Percentiles rank a stretch among this genome's conserved stretches.
Conservation (phyloP, 257 asterid genomes). For the Solanum lycopersicoides region DNA sequence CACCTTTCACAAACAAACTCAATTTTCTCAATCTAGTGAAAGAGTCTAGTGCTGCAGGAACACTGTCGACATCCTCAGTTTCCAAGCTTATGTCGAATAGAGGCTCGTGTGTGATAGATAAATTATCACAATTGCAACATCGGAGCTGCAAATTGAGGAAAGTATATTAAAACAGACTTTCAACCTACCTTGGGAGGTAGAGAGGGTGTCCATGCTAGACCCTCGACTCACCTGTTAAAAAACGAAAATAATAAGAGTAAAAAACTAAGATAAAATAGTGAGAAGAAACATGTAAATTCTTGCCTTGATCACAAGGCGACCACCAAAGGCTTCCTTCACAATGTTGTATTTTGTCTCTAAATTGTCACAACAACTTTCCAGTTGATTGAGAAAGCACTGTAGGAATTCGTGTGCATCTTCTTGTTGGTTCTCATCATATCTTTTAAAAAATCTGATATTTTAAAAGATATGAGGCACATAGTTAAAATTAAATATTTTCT, state of each 20-base stretch:
- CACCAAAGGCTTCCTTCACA: constrained; percentile 71
- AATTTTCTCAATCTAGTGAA: background rate
- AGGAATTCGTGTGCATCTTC: constrained; percentile 93
- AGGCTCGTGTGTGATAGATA: background rate
- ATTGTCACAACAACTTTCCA: constrained; percentile 26
- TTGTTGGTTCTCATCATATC: constrained; percentile 43
- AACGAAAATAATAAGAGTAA: no score
- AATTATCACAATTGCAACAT: background rate
- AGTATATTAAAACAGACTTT: no score
- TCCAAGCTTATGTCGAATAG: background rate
- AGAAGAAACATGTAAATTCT: background rate
- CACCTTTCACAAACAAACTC: background rate
- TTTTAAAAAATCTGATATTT: constrained; percentile 48
- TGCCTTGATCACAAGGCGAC: constrained; percentile 56
- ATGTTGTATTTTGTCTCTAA: constrained; percentile 16
- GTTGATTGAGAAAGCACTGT: constrained; percentile 75
- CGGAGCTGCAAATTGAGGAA: background rate
- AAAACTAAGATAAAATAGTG: background rate
- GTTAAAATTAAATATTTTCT: background rate
- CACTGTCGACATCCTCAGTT: background rate
- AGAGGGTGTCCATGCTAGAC: background rate
- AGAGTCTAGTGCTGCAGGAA: background rate
- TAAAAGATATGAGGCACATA: background rate
- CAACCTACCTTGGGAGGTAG: background rate
- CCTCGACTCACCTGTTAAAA: background rate